Conservation (phyloP, 2,329 filamentous ascomycete species). For the Colletotrichum eleusines region DNA sequence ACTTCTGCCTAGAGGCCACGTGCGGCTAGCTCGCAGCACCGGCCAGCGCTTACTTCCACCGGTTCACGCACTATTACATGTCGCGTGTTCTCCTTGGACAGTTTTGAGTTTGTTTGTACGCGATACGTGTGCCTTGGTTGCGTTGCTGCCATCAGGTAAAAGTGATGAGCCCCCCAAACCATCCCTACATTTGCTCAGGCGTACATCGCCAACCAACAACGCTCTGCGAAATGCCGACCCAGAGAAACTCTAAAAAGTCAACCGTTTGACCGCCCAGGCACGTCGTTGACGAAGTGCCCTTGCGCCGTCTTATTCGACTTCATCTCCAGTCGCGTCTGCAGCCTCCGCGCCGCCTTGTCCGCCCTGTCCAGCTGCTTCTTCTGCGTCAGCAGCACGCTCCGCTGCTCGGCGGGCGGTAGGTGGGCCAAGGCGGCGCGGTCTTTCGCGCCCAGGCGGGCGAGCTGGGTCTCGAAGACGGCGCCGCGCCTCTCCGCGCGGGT, state of each 20-base stretch:
- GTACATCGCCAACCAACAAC: neutral
- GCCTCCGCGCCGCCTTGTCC: conserved; percentile 40
- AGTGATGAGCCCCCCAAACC: no score
- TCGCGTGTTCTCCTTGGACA: no score
- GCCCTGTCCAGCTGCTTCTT: conserved; percentile 48
- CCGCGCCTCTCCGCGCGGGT: conserved; percentile 40
- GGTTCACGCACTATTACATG: no score
- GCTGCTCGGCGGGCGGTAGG: conserved; percentile 48
- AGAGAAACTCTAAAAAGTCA: conserved; percentile 51
- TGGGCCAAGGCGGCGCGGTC: conserved; percentile 48
- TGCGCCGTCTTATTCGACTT: conserved; percentile 44
- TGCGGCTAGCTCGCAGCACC: no score
- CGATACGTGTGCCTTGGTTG: no score
- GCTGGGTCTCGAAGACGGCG: conserved; percentile 42
- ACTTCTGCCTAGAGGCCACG: no score
- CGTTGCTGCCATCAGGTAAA: no score
- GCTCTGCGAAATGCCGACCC: no score
- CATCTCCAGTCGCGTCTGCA: conserved; percentile 43
- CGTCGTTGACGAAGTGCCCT: conserved; percentile 44
- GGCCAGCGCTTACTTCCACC: no score
- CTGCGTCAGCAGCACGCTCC: conserved; percentile 46
- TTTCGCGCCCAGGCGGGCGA: conserved; percentile 45
- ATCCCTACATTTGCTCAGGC: no score
- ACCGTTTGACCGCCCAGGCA: conserved; percentile 36
- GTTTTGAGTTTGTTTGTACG: no score